A percentile compares a stretch with the other conserved stretches of the same genome.
These are phyloP conservation scores for Aspergillus wentii DNA, from an alignment of 495 filamentous ascomycete species.

Conservation along the genomic window DNA sequence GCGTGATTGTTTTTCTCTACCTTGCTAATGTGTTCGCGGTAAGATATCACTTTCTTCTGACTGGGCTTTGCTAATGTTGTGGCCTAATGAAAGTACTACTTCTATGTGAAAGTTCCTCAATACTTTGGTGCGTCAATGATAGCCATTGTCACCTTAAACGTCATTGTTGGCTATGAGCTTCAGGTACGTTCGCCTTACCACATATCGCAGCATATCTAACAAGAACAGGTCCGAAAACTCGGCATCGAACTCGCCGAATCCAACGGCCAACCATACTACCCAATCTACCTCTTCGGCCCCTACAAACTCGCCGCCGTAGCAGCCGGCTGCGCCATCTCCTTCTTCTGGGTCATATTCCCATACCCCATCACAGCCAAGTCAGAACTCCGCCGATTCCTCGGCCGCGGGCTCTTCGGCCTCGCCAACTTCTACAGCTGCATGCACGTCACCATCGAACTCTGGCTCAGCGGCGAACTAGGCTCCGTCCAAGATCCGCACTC, in stretches of 20 bases:
- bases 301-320: constrained; percentile 66
- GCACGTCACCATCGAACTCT: constrained; percentile 58
- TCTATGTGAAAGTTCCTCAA: constrained; percentile 59
- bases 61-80: not conserved
- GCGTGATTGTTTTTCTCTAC: constrained; percentile 63
- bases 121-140: constrained; percentile 59
- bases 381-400: constrained; percentile 59
- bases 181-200: constrained; percentile 42
- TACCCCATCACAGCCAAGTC: constrained; percentile 67
- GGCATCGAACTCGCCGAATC: constrained; percentile 49
- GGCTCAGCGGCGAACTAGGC: constrained; percentile 54
- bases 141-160: constrained; percentile 58
- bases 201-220: not conserved
- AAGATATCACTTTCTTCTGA: not conserved
- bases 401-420: constrained; percentile 62
- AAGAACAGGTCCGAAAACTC: constrained; percentile 50
- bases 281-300: constrained; percentile 62
- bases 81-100: constrained; percentile 40
- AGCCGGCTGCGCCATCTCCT: constrained; percentile 65
- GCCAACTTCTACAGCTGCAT: constrained; percentile 68
- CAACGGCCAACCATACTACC: constrained; percentile 65
- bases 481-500: constrained; percentile 29
- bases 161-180: constrained; percentile 71
- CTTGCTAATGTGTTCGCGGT: constrained; percentile 61
- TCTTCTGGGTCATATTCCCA: constrained; percentile 76